These are phyloP conservation scores for Tolypocladium amazonense DNA, from an alignment of 2,329 filamentous ascomycete species.

Conservation along the genomic window DNA sequence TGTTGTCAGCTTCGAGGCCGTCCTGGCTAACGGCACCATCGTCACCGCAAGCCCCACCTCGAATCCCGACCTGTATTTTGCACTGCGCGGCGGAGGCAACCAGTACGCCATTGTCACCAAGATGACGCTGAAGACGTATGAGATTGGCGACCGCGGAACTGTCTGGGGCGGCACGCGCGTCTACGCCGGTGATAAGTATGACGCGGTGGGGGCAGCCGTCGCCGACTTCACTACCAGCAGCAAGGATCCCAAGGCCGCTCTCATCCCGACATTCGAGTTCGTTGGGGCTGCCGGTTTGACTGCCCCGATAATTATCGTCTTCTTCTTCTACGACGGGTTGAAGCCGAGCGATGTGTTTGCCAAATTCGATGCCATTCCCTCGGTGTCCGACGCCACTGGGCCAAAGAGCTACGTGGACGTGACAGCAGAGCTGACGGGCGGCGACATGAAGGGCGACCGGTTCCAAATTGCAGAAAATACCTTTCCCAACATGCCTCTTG, in stretches of 20 bases:
- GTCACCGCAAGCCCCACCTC: conserved; percentile 29
- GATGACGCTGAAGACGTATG: conserved; percentile 31
- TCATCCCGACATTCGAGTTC: conserved; percentile 44
- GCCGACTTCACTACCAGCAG: conserved; percentile 48
- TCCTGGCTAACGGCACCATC: conserved; percentile 38
- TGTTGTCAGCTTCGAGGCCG: conserved; percentile 37
- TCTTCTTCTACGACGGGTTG: conserved; percentile 52
- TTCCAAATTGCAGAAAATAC: conserved; percentile 10
- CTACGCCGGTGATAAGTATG: conserved; percentile 16
- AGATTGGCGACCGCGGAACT: conserved; percentile 24
- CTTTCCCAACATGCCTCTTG: conserved; percentile 12
- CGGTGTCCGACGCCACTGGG: conserved; percentile 31
- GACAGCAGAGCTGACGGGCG: conserved; percentile 3
- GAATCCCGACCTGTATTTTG: conserved; percentile 39
- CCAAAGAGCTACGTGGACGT: conserved; percentile 36
- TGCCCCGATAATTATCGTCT: conserved; percentile 40
- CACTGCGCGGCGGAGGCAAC: conserved; percentile 44
- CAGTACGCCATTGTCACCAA: conserved; percentile 41
- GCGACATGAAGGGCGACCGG: conserved; percentile 7
- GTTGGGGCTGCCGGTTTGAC: conserved; percentile 14
- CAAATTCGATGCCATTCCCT: conserved; percentile 39
- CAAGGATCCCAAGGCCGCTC: conserved; percentile 46
- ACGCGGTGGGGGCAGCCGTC: conserved; percentile 32
- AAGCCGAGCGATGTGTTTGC: conserved; percentile 39
- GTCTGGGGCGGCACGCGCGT: conserved; percentile 32